Evolutionary conservation across 1,284 basidiomycete species (phyloP).

Genomic region (Trametes polyzona): DNA sequence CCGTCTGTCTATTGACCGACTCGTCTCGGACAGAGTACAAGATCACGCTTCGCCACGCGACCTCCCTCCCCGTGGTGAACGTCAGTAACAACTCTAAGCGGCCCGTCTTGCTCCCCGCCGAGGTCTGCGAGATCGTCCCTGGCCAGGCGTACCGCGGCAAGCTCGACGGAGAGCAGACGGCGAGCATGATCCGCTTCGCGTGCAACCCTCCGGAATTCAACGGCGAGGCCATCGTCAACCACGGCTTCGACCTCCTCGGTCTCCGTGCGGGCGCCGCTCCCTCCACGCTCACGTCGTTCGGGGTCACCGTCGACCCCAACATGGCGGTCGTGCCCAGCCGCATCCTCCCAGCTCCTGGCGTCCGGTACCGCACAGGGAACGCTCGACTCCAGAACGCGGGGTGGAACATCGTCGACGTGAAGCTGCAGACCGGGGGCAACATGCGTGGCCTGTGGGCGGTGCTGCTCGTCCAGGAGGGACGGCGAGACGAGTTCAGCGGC

Average conservation of each 20-base stretch:
- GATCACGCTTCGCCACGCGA: slow-evolving; percentile 50
- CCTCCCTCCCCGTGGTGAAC: slow-evolving; percentile 64
- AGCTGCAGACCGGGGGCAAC: slow-evolving; percentile 56
- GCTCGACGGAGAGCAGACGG: slow-evolving; percentile 56
- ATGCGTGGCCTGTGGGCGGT: slow-evolving; percentile 64
- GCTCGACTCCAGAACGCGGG: slow-evolving; percentile 53
- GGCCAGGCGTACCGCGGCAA: slow-evolving; percentile 59
- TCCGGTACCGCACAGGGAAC: slow-evolving; percentile 55
- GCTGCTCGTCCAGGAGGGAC: slow-evolving; percentile 56
- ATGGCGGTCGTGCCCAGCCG: slow-evolving; percentile 68
- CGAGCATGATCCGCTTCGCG: slow-evolving; percentile 66
- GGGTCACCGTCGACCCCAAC: slow-evolving; percentile 52
- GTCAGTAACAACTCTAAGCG: slow-evolving; percentile 48
- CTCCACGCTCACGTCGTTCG: slow-evolving; percentile 49
- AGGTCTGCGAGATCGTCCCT: slow-evolving; percentile 66
- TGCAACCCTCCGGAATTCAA: slow-evolving; percentile 63
- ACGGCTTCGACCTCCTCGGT: slow-evolving; percentile 61
- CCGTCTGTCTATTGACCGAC: background rate
- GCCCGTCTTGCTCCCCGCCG: slow-evolving; percentile 60
- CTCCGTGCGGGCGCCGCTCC: slow-evolving; percentile 41
- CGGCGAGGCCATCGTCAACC: slow-evolving; percentile 55
- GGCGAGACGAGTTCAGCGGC: slow-evolving; percentile 41
- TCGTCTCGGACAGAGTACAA: slow-evolving; percentile 52
- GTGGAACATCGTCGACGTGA: slow-evolving; percentile 75
- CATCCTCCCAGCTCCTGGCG: slow-evolving; percentile 57